Base-by-base conservation (phyloP, 208 protist genomes). In the Phytomonas serpens region DNA sequence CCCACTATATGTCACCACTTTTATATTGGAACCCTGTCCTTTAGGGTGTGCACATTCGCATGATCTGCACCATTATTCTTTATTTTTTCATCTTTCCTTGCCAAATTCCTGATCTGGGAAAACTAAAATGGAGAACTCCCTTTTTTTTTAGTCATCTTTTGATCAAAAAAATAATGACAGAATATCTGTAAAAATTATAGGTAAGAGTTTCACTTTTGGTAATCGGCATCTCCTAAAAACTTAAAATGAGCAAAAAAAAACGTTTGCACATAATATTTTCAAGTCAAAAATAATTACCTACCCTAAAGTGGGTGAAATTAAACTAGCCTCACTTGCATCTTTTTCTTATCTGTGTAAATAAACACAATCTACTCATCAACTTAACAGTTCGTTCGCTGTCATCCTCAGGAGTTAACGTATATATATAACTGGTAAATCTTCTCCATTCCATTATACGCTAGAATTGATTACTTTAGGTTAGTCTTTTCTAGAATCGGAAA, bases 401-500 rank as follows among this genome's bases (percentile, higher is more conserved):
- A 16, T 67, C 19, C 16, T 27, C 1, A 67, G 27, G 34, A 61
- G 19, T 67, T 1, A 47, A 67, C 19, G n/a, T 67, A 67, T 67
- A 23, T 6, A 11, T 66, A 11, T 11, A 67, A 27, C 16, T 57
- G 16, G 27, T 47, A 51, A 51, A 27, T 27, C 23, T 19, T 23
- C 23, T 1, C n/a, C 37, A 51, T 67, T 23, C 23, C 27, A 38
- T 67, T 67, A 67, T 67, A 30, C 29, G 29, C 29, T 63, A 47
- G 34, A 47, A 67, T 67, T 52, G 42, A 38, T 67, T 30, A 68
- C 23, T n/a, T 37, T 10, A 71, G 2, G 9, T 65, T 32, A 27
- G 51, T 6, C 38, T 34, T 34, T 70, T 33, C n/a, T 70, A 47
- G 30, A n/a, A 70, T 70, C 19, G 64, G 11, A 67, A 51, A 61